Evolutionary conservation across 441 rosid genomes (phyloP).

Genomic region (Pelargonium myrrhifolium): DNA sequence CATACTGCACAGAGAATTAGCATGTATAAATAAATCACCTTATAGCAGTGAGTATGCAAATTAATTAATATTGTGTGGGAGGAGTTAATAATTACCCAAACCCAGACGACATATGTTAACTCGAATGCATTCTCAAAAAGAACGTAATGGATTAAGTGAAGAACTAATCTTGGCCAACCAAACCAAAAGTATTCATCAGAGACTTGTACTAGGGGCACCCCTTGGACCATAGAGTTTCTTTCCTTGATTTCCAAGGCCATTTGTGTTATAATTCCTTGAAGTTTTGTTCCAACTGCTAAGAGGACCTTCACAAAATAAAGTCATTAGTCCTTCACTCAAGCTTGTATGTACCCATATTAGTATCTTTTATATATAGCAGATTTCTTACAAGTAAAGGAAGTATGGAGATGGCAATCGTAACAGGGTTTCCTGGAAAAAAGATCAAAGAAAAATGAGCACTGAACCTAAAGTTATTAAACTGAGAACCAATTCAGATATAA

Average conservation of each 20-base stretch:
- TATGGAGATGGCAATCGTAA: slow-evolving; percentile 47
- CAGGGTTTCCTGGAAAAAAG: slow-evolving; percentile 62
- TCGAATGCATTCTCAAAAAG: slow-evolving; percentile 96
- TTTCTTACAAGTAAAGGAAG: slow-evolving; percentile 68
- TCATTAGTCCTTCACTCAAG: neutral
- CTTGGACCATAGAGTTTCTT: slow-evolving; percentile 86
- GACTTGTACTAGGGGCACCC: slow-evolving; percentile 89
- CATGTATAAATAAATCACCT: too few relatives aligned
- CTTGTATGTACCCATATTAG: neutral
- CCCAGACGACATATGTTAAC: slow-evolving; percentile 93
- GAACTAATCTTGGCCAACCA: slow-evolving; percentile 55
- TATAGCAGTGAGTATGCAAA: too few relatives aligned
- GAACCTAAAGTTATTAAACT: slow-evolving; percentile 4
- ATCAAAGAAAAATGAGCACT: neutral
- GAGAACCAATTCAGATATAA: neutral
- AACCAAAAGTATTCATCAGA: slow-evolving; percentile 88
- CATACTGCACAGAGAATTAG: slow-evolving; percentile 51
- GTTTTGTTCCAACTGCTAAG: slow-evolving; percentile 81
- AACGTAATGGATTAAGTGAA: slow-evolving; percentile 75
- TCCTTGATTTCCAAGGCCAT: slow-evolving; percentile 91
- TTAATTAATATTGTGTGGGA: neutral
- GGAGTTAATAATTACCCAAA: slow-evolving; percentile 49
- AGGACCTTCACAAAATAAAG: slow-evolving; percentile 49
- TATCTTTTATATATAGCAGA: slow-evolving; percentile 4
- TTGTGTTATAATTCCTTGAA: slow-evolving; percentile 66